Evolutionary conservation across 192 early-diverging fungal species (phyloP).

Genomic region (Coemansia sp.): DNA sequence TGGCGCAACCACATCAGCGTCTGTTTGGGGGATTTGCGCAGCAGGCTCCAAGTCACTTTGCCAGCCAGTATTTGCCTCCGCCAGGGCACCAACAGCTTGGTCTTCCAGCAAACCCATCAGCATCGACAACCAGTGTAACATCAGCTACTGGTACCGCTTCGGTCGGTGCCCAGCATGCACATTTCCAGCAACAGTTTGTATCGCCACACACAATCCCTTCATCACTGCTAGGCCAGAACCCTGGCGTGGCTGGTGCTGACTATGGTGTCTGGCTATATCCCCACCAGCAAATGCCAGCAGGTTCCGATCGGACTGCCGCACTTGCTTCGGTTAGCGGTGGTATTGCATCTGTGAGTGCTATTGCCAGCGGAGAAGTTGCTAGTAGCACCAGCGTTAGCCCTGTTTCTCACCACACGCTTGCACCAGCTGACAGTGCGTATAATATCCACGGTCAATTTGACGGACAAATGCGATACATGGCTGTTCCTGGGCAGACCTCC

Average conservation of each 20-base stretch:
- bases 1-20: slow-evolving; percentile 13
- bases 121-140: slow-evolving; percentile 13
- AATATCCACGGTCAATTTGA: slow-evolving; percentile 41
- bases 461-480: slow-evolving; percentile 53
- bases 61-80: slow-evolving; percentile 17
- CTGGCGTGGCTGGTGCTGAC: slow-evolving; percentile 34
- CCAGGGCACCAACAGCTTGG: slow-evolving; percentile 30
- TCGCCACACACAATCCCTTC: slow-evolving; percentile 44
- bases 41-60: slow-evolving; percentile 9
- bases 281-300: slow-evolving; percentile 35
- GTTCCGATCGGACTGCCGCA: slow-evolving; percentile 32
- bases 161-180: slow-evolving; percentile 16
- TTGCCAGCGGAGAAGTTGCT: slow-evolving; percentile 18
- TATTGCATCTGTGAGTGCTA: neutral
- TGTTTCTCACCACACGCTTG: slow-evolving; percentile 43
- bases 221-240: slow-evolving; percentile 41
- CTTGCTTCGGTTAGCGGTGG: slow-evolving; percentile 23
- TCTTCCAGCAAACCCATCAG: slow-evolving; percentile 19
- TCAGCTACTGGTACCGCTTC: slow-evolving; percentile 13
- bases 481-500: slow-evolving; percentile 45
- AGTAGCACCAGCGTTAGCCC: slow-evolving; percentile 48
- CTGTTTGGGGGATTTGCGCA: slow-evolving; percentile 1
- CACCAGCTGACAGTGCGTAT: slow-evolving; percentile 29
- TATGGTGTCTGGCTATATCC: slow-evolving; percentile 51
- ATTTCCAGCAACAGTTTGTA: slow-evolving; percentile 36